These are phyloP conservation scores for Ehretia macrophylla DNA, from an alignment of 257 asterid species.

Conservation along the genomic window DNA sequence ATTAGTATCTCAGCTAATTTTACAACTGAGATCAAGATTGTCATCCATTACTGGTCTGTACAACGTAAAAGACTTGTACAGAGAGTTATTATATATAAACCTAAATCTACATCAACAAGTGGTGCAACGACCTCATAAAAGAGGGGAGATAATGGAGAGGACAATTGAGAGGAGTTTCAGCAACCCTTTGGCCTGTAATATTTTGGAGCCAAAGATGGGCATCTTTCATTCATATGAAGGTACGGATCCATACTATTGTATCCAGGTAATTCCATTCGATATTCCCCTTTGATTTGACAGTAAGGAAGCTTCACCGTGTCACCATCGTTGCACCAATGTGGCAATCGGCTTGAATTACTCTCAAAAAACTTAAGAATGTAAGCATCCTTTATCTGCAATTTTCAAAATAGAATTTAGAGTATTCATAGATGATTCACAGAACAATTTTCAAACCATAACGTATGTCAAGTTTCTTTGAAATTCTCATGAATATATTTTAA, in stretches of 20 bases:
- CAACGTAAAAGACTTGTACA: neutral
- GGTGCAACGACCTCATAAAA: neutral
- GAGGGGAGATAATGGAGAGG: neutral
- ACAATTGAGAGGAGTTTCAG: conserved; percentile 36
- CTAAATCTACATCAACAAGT: neutral
- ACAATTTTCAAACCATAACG: too few relatives aligned
- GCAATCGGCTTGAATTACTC: conserved; percentile 67
- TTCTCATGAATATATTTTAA: too few relatives aligned
- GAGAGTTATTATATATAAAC: neutral
- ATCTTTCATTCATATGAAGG: conserved; percentile 81
- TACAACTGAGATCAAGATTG: too few relatives aligned
- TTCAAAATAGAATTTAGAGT: neutral
- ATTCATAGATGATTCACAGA: too few relatives aligned
- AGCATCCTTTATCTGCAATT: conserved; percentile 83
- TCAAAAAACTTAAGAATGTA: conserved; percentile 71
- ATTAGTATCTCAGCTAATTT: too few relatives aligned
- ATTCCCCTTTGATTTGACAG: conserved; percentile 81
- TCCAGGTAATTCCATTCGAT: conserved; percentile 79
- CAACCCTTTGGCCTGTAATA: conserved; percentile 70
- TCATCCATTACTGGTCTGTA: too few relatives aligned
- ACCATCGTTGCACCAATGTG: conserved; percentile 85
- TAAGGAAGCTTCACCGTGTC: conserved; percentile 75
- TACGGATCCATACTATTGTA: conserved; percentile 69
- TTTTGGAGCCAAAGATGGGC: conserved; percentile 77
- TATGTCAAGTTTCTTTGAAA: too few relatives aligned